Evolutionary conservation across 2,329 filamentous ascomycete genomes (phyloP).

Genomic region (Aspergillus felis): DNA sequence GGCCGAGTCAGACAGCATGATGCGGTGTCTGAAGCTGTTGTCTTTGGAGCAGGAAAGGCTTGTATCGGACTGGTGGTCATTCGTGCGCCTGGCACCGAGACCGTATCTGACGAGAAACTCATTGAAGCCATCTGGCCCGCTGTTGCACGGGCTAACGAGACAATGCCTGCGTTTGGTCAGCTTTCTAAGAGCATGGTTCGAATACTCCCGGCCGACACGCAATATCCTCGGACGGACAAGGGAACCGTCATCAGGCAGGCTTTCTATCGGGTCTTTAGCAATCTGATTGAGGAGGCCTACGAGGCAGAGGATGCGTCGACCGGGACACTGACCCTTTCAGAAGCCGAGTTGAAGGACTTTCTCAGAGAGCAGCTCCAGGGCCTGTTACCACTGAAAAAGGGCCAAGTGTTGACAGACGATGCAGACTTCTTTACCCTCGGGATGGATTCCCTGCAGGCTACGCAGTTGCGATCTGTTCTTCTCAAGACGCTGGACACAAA

Average conservation of each 20-base stretch:
- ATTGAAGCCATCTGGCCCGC: conserved; percentile 48
- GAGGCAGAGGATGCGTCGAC: conserved; percentile 17
- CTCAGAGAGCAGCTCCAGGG: conserved; percentile 29
- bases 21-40: conserved; percentile 53
- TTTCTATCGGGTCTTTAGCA: conserved; percentile 46
- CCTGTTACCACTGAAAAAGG: conserved; percentile 19
- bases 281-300: conserved; percentile 46
- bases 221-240: conserved; percentile 53
- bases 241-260: conserved; percentile 52
- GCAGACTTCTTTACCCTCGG: conserved; percentile 58
- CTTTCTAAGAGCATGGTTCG: conserved; percentile 53
- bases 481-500: conserved; percentile 48
- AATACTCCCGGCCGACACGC: conserved; percentile 42
- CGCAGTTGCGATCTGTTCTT: conserved; percentile 51
- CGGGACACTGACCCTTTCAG: conserved; percentile 19
- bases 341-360: conserved; percentile 31
- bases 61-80: conserved; percentile 54
- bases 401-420: conserved; percentile 27
- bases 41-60: conserved; percentile 54
- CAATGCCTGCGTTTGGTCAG: conserved; percentile 50
- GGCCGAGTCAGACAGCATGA: conserved; percentile 51
- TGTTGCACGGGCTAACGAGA: conserved; percentile 49
- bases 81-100: conserved; percentile 42
- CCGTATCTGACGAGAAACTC: conserved; percentile 44
- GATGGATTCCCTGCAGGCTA: conserved; percentile 57